Percentiles rank a stretch among this genome's conserved stretches.
Evolutionary conservation across 2,329 filamentous ascomycete species (phyloP).

Genomic region (Hysterium pulicare): DNA sequence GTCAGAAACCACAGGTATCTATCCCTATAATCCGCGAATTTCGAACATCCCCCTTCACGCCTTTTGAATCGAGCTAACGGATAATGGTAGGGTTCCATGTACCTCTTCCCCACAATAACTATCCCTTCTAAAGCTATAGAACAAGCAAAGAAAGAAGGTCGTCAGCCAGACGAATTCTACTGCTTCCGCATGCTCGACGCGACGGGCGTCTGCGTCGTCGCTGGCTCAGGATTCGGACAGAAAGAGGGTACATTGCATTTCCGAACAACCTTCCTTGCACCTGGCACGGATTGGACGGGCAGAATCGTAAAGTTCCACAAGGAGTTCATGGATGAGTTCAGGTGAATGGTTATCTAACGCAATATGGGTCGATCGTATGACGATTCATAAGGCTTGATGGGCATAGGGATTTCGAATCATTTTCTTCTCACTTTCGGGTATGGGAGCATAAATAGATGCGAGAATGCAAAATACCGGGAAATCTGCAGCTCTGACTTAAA

Average conservation of each 20-base stretch:
- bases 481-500: too few species aligned
- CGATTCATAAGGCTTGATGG: too few species aligned
- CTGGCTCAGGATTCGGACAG: conserved; percentile 91
- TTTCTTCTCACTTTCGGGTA: too few species aligned
- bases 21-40: neutral
- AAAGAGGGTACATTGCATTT: conserved; percentile 89
- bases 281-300: conserved; percentile 91
- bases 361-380: too few species aligned
- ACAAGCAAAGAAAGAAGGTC: conserved; percentile 69
- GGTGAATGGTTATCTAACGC: too few species aligned
- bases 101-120: conserved; percentile 93
- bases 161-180: conserved; percentile 88
- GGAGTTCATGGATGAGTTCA: conserved; percentile 83
- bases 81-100: conserved; percentile 76
- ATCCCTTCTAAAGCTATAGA: conserved; percentile 72
- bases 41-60: conserved; percentile 4
- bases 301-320: conserved; percentile 86
- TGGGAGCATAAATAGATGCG: too few species aligned
- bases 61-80: neutral
- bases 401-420: too few species aligned
- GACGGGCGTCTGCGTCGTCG: conserved; percentile 91
- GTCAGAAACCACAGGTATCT: conserved; percentile 69
- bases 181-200: conserved; percentile 85
- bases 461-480: too few species aligned
- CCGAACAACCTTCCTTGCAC: conserved; percentile 93